Conservation (phyloP, 352 stramenopile genomes). For the Globisporangium viniferum region DNA sequence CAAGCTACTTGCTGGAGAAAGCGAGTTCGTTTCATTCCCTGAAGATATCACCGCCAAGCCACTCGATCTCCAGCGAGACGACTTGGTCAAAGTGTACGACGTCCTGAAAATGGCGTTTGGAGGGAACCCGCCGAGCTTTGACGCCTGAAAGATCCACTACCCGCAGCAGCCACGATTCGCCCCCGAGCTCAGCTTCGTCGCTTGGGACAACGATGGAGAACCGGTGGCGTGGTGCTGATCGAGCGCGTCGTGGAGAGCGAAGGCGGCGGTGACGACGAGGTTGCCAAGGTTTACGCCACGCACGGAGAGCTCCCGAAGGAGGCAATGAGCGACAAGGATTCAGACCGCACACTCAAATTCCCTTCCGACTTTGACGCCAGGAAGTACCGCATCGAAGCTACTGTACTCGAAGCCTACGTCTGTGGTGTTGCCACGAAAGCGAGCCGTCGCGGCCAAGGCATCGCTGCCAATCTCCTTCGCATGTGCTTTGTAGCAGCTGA, state of each 20-base stretch:
- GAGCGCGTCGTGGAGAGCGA: conserved; percentile 6
- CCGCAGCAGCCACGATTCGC: conserved; percentile 15
- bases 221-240: neutral
- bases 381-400: neutral
- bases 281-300: neutral
- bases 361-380: neutral
- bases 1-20: neutral
- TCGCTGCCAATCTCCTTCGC: neutral
- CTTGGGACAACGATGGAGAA: neutral
- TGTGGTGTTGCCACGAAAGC: neutral
- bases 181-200: conserved; percentile 15
- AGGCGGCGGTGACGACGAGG: conserved; percentile 2
- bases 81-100: conserved; percentile 7
- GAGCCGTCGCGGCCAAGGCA: neutral
- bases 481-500: neutral
- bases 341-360: neutral
- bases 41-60: conserved; percentile 1
- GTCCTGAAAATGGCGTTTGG: conserved; percentile 17
- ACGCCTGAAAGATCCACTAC: conserved; percentile 19
- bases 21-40: neutral
- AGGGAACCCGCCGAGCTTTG: conserved; percentile 2
- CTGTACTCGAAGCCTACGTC: neutral
- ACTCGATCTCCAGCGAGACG: conserved; percentile 2
- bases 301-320: neutral
- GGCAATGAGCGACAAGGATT: neutral